Base-by-base conservation (phyloP, 2,329 filamentous ascomycete genomes). In the Helotiales sp. region DNA sequence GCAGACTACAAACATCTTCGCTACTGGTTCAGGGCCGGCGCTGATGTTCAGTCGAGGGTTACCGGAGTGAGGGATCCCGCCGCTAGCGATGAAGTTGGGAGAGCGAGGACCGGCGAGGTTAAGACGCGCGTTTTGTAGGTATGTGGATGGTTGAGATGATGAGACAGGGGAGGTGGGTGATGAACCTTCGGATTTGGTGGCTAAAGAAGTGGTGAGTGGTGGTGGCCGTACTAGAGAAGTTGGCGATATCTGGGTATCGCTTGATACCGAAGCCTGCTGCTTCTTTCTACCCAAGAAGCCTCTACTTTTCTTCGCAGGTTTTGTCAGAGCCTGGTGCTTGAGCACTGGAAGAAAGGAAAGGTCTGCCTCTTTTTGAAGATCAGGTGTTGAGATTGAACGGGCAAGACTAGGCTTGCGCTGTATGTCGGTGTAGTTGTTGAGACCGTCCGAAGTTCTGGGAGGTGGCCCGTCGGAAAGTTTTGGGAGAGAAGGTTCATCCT, bases 1-100 rank as follows among this genome's bases (percentile, higher is more conserved):
- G 71, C 85, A 88, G 67, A 87, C 79, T 12, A 87, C 84, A 29
- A 88, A 80, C 76, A 86, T 81, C 73, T 87, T 88, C 31, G 81
- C 81, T 12, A 85, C 62, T 4, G 67, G 66, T 22, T 69, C 64
- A 5, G 57, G 42, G 9, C 46, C 53, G 33, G 36, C 30, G 47
- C 13, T 22, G 52, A 40, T 25, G 36, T 50, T 52, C 33, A 51
- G 19, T 36, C 44, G 44, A 10, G 55, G 46, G 25, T 48, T 48
- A 15, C 25, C 46, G 1, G 40, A 52, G 34, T 40, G 50, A 25
- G 25, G 38, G 36, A 44, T n/a, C n/a, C n/a, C n/a, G n/a, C n/a
- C n/a, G n/a, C n/a, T n/a, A n/a, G n/a, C 55, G 52, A 42, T 44
- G 33, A 55, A 54, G 19, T 46, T 30, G 9, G 61, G 49, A 3